Evolutionary conservation across 2,329 filamentous ascomycete species (phyloP).

Genomic region (Xylaria multiplex): DNA sequence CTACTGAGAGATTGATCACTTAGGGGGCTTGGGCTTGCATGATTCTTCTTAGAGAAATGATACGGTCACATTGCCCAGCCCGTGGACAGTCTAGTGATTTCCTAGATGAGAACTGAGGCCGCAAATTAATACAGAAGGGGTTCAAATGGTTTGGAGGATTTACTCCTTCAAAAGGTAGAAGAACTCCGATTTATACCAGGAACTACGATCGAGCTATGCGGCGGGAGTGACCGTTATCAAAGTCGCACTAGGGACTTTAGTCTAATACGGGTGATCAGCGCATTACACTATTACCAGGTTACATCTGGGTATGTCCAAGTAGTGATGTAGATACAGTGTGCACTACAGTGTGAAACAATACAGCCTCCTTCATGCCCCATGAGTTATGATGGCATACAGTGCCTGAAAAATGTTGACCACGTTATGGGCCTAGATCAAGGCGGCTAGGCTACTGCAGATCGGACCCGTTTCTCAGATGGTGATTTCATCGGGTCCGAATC

Average conservation of each 20-base stretch:
- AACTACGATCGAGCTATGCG: not conserved
- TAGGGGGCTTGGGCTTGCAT: too few species aligned
- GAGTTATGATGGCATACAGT: too few species aligned
- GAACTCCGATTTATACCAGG: slow-evolving; percentile 6
- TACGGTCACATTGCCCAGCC: not conserved
- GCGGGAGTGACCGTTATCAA: too few species aligned
- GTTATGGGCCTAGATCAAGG: not conserved
- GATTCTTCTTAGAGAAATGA: not conserved
- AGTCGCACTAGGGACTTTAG: not conserved
- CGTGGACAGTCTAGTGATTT: not conserved
- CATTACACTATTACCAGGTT: too few species aligned
- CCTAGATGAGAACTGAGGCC: not conserved
- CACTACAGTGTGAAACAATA: too few species aligned
- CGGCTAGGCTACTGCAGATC: not conserved
- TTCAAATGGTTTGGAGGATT: not conserved
- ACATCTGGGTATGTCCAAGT: too few species aligned
- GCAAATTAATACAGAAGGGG: not conserved
- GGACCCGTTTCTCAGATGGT: slow-evolving; percentile 37
- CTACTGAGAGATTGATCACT: not conserved
- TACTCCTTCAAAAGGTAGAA: not conserved
- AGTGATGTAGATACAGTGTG: too few species aligned
- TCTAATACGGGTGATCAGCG: too few species aligned
- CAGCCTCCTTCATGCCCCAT: too few species aligned
- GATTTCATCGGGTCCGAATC: slow-evolving; percentile 43
- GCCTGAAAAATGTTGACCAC: too few species aligned